Evolutionary conservation across 148 eudicot species (phyloP).

Genomic region (Cornus kousa): DNA sequence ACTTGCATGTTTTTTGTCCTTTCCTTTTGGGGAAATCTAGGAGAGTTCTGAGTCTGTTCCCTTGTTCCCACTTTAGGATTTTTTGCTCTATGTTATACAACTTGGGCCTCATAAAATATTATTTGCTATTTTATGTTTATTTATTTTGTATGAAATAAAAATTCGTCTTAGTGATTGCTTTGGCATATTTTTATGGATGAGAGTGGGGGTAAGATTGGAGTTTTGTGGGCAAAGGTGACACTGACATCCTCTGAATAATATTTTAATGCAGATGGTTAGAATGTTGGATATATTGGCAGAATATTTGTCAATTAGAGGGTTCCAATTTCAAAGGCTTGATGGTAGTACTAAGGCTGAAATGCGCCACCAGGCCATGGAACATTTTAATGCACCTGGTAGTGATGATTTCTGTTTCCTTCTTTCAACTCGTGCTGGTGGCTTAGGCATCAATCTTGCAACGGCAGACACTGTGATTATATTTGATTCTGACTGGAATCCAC

Average conservation of each 20-base stretch:
- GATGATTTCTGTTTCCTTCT: slow-evolving; percentile 99
- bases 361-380: slow-evolving; percentile 99
- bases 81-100: no score
- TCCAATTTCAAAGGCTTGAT: slow-evolving; percentile 95
- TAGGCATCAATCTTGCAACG: slow-evolving; percentile 97
- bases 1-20: neutral
- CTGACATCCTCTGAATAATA: neutral
- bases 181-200: neutral
- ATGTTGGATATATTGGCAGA: slow-evolving; percentile 98
- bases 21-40: neutral
- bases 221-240: neutral
- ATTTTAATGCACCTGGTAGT: slow-evolving; percentile 99
- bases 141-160: no score
- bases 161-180: neutral
- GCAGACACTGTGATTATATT: slow-evolving; percentile 98
- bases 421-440: slow-evolving; percentile 99
- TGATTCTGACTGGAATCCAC: slow-evolving; percentile 99
- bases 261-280: slow-evolving; percentile 83
- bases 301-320: slow-evolving; percentile 87
- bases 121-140: no score
- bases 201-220: neutral
- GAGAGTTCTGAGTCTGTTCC: neutral
- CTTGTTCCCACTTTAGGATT: no score
- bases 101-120: no score
- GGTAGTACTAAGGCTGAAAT: slow-evolving; percentile 97